Evolutionary conservation across 2,329 filamentous ascomycete genomes (phyloP).

Genomic region (Botryotinia globosa): DNA sequence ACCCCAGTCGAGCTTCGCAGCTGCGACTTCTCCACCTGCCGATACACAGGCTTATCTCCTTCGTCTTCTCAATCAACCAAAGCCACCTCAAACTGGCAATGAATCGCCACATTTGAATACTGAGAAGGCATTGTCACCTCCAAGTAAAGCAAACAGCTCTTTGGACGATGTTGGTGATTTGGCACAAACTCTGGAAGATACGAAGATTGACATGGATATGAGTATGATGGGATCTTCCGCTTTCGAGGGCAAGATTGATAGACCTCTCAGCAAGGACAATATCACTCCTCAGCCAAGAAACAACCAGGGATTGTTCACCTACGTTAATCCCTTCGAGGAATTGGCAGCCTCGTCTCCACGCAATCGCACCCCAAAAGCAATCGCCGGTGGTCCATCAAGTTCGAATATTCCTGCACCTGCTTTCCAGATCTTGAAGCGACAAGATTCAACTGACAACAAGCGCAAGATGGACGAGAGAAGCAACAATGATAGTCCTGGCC

Average conservation of each 20-base stretch:
- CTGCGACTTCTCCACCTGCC: constrained; percentile 53
- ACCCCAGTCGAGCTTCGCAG: constrained; percentile 34
- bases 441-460: constrained; percentile 34
- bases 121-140: constrained; percentile 38
- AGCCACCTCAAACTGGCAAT: constrained; percentile 55
- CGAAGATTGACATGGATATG: constrained; percentile 41
- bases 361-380: constrained; percentile 52
- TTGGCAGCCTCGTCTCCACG: constrained; percentile 64
- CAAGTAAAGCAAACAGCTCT: constrained; percentile 41
- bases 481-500: constrained; percentile 32
- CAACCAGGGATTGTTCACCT: constrained; percentile 54
- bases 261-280: constrained; percentile 31
- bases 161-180: constrained; percentile 39
- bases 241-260: constrained; percentile 22
- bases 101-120: constrained; percentile 37
- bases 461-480: constrained; percentile 35
- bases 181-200: constrained; percentile 45
- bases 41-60: constrained; percentile 85
- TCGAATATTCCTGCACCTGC: constrained; percentile 28
- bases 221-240: constrained; percentile 36
- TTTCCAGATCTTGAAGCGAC: constrained; percentile 39
- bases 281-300: constrained; percentile 24
- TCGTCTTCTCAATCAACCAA: constrained; percentile 78
- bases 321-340: constrained; percentile 71
- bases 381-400: constrained; percentile 41